Percentiles rank a stretch among this genome's conserved stretches.
phyloP scores from a whole-genome alignment of 2,329 filamentous ascomycete genomes.

The Leptoxyphium fumago region DNA sequence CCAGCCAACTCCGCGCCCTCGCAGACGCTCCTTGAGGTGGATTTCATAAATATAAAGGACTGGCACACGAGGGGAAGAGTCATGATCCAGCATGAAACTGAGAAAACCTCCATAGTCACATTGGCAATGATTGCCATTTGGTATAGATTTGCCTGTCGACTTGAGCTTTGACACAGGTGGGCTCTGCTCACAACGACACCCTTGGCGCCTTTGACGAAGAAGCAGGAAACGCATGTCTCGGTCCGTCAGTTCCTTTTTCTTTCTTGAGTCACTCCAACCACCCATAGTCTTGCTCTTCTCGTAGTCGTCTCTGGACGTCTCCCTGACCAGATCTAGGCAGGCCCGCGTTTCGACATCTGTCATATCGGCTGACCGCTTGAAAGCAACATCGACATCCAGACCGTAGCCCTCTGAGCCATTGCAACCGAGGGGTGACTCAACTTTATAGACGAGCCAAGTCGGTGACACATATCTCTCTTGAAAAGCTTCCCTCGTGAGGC shows the following conservation, averaged over 20 bases:
- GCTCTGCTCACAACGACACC: too few relatives aligned
- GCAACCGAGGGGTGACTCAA: background rate
- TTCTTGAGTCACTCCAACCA: constrained; percentile 49
- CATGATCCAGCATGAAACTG: constrained; percentile 58
- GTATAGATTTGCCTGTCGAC: background rate
- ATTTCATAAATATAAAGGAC: constrained; percentile 72
- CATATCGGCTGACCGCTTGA: constrained; percentile 5
- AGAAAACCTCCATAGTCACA: constrained; percentile 27
- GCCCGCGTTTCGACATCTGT: constrained; percentile 24
- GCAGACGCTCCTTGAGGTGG: constrained; percentile 44
- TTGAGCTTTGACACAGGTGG: background rate
- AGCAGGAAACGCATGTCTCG: constrained; percentile 54
- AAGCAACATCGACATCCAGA: constrained; percentile 2
- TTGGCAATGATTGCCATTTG: background rate
- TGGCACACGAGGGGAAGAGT: constrained; percentile 41
- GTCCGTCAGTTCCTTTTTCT: constrained; percentile 54
- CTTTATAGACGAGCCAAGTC: constrained; percentile 4
- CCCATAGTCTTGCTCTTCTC: constrained; percentile 34
- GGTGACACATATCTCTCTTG: constrained; percentile 19
- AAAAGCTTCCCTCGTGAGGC: constrained; percentile 25
- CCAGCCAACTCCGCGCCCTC: constrained; percentile 47
- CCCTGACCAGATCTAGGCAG: constrained; percentile 41
- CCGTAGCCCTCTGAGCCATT: background rate
- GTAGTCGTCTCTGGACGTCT: constrained; percentile 52
- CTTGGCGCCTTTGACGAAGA: constrained; percentile 24